Conservation (phyloP, 1,139 yeast species). For the Debaryomycetaceae sp. region DNA sequence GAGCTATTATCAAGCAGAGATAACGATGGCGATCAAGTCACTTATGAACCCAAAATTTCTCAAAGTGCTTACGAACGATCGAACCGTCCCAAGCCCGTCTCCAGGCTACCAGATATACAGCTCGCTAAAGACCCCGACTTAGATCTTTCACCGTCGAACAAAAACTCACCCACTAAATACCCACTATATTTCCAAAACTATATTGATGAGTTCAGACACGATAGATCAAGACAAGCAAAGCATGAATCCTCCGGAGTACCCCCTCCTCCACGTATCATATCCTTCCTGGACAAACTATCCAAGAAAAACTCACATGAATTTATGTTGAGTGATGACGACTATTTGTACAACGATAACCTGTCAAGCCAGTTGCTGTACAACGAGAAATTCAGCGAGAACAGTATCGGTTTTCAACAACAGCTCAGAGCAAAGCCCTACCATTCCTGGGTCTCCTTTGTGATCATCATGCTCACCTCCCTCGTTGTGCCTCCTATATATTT, state of each 20-base stretch:
- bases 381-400: background rate
- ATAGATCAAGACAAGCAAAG: background rate
- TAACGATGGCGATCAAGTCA: background rate
- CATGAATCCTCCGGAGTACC: background rate
- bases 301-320: constrained; percentile 3
- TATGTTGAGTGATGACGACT: background rate
- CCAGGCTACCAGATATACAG: background rate
- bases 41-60: background rate
- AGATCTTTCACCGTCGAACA: background rate
- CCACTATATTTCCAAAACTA: background rate
- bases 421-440: constrained; percentile 7
- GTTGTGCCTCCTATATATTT: constrained; percentile 36
- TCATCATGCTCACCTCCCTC: constrained; percentile 28
- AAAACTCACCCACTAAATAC: background rate
- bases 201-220: constrained; percentile 2
- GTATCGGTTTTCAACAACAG: background rate
- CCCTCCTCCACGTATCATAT: constrained; percentile 1
- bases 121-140: background rate
- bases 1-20: background rate
- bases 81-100: background rate
- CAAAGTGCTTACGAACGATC: background rate
- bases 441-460: constrained; percentile 17
- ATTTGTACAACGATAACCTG: background rate
- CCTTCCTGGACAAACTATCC: constrained; percentile 2
- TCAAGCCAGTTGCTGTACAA: background rate